Base-by-base conservation (phyloP, 257 asterid genomes). In the Dorcoceras hygrometricum region DNA sequence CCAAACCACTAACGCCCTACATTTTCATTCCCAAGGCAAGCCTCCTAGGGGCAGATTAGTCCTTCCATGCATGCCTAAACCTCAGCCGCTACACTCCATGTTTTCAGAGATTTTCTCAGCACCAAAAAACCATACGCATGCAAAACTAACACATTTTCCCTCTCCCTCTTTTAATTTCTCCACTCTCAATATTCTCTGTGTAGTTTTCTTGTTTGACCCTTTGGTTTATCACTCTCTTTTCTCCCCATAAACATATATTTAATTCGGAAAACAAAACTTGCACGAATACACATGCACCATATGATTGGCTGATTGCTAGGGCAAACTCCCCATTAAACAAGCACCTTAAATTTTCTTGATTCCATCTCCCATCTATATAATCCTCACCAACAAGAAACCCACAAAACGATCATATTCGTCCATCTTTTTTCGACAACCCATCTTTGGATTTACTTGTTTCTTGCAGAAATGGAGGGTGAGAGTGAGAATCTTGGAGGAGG, bases 61-160 rank as follows among this genome's bases (percentile, higher is more conserved):
- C 87, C 18, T 80, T 86, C 62, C 66, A 12, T 43, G 78, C 81
- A 82, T 76, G 84, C 78, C 83, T 68, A 60, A 66, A 54, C 25
- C 77, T 67, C 73, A 82, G 87, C 95, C 91, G 81, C 91, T 81
- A 67, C 73, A 74, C 78, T 73, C 96, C 95, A 84, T 84, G 96
- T 86, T 88, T 90, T 89, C 94, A 84, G 94, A 76, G 84, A 74
- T 82, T 77, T 8, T 82, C 73, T 80, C 78, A 34, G 82, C 97
- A 84, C 95, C 91, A 83, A 86, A 84, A 39, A 84, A 88, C 96
- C 72, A 84, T 83, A 86, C 95, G 96, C 96, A 88, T 86, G 95
- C 91, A 74, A 74, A 77, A 46, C 3, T 1, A 29, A 29, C 8
- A 46, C 57, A 55, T 55, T 54, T 65, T n/a, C 32, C 11, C 25